Percentiles rank a stretch among this genome's conserved stretches.
Evolutionary conservation across 2,329 filamentous ascomycete species (phyloP).

Genomic region (Ceratocystis alfenasii): DNA sequence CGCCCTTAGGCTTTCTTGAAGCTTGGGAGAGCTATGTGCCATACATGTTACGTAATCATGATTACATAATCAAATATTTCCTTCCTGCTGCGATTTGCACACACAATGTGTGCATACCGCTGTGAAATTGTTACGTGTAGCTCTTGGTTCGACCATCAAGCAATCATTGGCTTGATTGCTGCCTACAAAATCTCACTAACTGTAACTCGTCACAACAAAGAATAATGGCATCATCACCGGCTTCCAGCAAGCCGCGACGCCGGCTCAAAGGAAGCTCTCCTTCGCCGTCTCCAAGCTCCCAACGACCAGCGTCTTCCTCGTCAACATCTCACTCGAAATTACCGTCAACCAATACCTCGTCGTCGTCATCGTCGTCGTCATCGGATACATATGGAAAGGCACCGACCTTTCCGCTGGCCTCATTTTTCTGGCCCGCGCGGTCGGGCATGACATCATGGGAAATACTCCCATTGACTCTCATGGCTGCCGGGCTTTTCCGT

Average conservation of each 20-base stretch:
- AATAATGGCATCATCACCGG: conserved; percentile 40
- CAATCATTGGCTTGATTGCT: background rate
- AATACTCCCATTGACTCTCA: conserved; percentile 72
- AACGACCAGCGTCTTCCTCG: conserved; percentile 12
- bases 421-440: conserved; percentile 88
- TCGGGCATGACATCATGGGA: conserved; percentile 84
- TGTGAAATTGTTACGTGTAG: conserved; percentile 6
- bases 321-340: conserved; percentile 1
- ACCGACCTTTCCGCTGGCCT: conserved; percentile 78
- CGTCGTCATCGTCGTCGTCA: background rate
- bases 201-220: background rate
- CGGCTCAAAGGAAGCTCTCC: conserved; percentile 39
- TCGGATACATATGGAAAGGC: conserved; percentile 34
- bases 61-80: background rate
- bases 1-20: too few relatives aligned
- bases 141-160: background rate
- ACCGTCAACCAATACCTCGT: background rate
- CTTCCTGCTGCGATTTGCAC: background rate
- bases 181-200: background rate
- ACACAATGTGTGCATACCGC: background rate
- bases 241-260: conserved; percentile 49
- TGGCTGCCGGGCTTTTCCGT: conserved; percentile 80
- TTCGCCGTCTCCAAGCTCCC: background rate
- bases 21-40: background rate
- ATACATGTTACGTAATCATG: background rate